Base-by-base conservation (phyloP, 2,329 filamentous ascomycete genomes). In the Sporothrix euskadiensis region DNA sequence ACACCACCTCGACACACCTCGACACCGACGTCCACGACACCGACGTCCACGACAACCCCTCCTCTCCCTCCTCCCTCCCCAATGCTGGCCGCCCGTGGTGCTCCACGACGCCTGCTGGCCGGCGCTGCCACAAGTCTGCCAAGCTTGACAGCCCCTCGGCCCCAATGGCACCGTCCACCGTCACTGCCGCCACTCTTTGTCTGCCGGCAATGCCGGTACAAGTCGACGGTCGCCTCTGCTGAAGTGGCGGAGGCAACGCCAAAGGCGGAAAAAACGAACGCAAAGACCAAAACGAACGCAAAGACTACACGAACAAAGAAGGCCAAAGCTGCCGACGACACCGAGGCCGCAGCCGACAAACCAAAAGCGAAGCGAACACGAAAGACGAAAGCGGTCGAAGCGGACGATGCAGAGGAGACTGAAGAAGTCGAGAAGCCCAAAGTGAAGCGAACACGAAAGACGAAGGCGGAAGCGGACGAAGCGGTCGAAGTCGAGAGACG, bases 61-160 rank as follows among this genome's bases (percentile, higher is more conserved):
- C 4, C 56, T 19, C 1, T 35, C 4, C 56, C 26, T 61, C 39
- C n/a, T 19, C 5, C 52, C 32, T 22, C 16, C 41, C 73, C 66
- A 66, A 75, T 75, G 74, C 72, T 73, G 19, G 35, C 59, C n/a
- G 22, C 47, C 39, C 65, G 69, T 16, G 57, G 19, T 10, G 22
- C 61, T 4, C 57, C 32, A n/a, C 57, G 32, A 32, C 19, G 32
- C 32, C 7, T 61, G 0, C 39, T 30, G n/a, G 16, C 47, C 7
- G 61, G 61, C 39, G 14, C 61, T 41, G 61, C 30, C 10, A 0
- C 61, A 47, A n/a, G 39, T 22, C 35, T 19, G 10, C 2, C n/a
- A 7, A 57, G 26, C 1, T 26, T 22, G 22, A 8, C 8, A 26
- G 52, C 52, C n/a, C 32, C n/a, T 30, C 41, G 61, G 9, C 39